Percentiles rank a stretch among this genome's conserved stretches.
phyloP scores from a whole-genome alignment of 805 yeast species.

The Cyberlindnera euphorbiiphila region DNA sequence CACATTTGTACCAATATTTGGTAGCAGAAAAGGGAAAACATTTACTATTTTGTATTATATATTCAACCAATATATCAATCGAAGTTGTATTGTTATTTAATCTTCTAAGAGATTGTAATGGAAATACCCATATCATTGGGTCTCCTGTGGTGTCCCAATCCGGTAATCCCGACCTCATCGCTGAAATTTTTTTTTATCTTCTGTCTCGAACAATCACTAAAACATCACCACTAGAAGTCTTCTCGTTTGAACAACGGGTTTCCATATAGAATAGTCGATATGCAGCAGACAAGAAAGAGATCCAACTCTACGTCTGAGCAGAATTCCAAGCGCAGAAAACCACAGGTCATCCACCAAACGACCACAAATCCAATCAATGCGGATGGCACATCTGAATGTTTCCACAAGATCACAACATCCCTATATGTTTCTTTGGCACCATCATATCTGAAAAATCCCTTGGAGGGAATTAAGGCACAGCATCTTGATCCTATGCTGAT shows the following conservation, averaged over 20 bases:
- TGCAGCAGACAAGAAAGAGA: slow-evolving; percentile 18
- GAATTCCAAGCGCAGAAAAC: slow-evolving; percentile 20
- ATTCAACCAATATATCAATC: too few relatives aligned
- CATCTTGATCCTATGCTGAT: slow-evolving; percentile 88
- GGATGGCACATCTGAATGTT: slow-evolving; percentile 62
- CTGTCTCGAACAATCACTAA: not conserved
- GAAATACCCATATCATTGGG: too few relatives aligned
- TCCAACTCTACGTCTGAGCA: slow-evolving; percentile 16
- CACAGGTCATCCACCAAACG: slow-evolving; percentile 21
- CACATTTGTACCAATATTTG: too few relatives aligned
- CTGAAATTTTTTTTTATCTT: slow-evolving; percentile 6
- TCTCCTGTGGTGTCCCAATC: too few relatives aligned
- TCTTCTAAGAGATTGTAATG: too few relatives aligned
- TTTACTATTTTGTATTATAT: too few relatives aligned
- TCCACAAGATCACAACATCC: slow-evolving; percentile 53
- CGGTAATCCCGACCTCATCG: slow-evolving; percentile 7
- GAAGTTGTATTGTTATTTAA: too few relatives aligned
- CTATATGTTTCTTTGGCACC: slow-evolving; percentile 91
- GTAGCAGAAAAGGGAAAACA: too few relatives aligned
- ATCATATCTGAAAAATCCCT: slow-evolving; percentile 58
- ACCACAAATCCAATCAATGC: slow-evolving; percentile 35
- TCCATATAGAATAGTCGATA: not conserved
- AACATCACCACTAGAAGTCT: too few relatives aligned
- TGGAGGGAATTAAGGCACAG: slow-evolving; percentile 78
- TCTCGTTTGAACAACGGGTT: too few relatives aligned